Percentiles rank a stretch among this genome's conserved stretches.
These are phyloP conservation scores for Aurantiochytrium sp. DNA, from an alignment of 108 stramenopile genomes.

Conservation along the genomic window DNA sequence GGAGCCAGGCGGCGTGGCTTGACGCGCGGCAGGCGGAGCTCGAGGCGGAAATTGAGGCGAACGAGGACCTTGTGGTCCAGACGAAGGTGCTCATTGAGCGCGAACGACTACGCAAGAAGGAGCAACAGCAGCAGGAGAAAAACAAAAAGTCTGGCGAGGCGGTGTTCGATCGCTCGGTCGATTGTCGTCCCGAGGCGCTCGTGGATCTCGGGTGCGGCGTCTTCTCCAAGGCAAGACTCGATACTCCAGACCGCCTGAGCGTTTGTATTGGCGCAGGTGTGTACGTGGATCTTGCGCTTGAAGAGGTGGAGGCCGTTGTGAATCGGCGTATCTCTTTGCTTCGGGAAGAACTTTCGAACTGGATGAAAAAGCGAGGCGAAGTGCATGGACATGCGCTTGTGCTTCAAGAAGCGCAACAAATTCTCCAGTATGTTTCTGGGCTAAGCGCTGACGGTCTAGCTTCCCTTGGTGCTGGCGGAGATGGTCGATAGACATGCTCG, in stretches of 20 bases:
- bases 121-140: neutral
- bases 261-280: neutral
- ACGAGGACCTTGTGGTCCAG: neutral
- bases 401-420: neutral
- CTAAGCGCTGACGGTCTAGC: neutral
- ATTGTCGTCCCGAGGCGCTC: neutral
- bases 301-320: neutral
- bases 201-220: constrained; percentile 4
- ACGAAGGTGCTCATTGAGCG: neutral
- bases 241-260: neutral
- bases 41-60: neutral
- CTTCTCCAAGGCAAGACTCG: neutral
- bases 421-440: neutral
- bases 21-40: neutral
- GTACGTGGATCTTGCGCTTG: neutral
- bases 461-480: too few relatives aligned
- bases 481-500: too few relatives aligned
- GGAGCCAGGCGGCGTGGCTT: neutral
- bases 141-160: neutral
- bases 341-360: neutral
- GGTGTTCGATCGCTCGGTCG: neutral
- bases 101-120: neutral
- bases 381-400: neutral
- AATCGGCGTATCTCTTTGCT: neutral
- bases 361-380: neutral